phyloP scores from a whole-genome alignment of 176 grass and related monocot genomes.

The Metroxylon sagu region DNA sequence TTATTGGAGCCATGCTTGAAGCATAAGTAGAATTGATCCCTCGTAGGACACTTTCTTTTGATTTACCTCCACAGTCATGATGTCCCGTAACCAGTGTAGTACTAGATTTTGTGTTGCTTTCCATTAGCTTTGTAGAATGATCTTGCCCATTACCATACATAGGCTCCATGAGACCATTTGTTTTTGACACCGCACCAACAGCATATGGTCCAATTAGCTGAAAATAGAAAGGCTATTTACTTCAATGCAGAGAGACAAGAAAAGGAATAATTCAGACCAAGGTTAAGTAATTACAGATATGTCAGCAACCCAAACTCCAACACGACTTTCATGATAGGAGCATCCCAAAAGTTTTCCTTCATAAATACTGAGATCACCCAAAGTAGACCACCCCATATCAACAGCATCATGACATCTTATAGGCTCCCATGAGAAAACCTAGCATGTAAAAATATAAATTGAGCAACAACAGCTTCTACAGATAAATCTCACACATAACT shows the following conservation, averaged over 20 bases:
- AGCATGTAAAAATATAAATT: constrained; percentile 18
- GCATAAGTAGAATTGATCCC: constrained; percentile 25
- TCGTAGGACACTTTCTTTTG: constrained; percentile 8
- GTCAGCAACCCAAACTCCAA: constrained; percentile 96
- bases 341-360: constrained; percentile 98
- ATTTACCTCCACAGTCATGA: constrained; percentile 28
- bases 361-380: constrained; percentile 90
- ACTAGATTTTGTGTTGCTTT: constrained; percentile 25
- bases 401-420: constrained; percentile 82
- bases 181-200: constrained; percentile 72
- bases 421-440: constrained; percentile 99
- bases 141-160: constrained; percentile 31
- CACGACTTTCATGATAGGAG: constrained; percentile 51
- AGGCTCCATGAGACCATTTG: constrained; percentile 43
- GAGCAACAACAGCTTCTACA: constrained; percentile 4
- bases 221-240: constrained; percentile 15
- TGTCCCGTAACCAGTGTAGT: constrained; percentile 20
- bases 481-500: neutral
- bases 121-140: constrained; percentile 29
- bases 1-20: constrained; percentile 25
- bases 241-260: constrained; percentile 23
- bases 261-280: neutral
- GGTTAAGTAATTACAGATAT: constrained; percentile 62
- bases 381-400: constrained; percentile 85
- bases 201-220: constrained; percentile 95